A percentile compares a stretch with the other conserved stretches of the same genome.
Conservation (phyloP, 2,329 filamentous ascomycete genomes). For the Phialophora tarda region DNA sequence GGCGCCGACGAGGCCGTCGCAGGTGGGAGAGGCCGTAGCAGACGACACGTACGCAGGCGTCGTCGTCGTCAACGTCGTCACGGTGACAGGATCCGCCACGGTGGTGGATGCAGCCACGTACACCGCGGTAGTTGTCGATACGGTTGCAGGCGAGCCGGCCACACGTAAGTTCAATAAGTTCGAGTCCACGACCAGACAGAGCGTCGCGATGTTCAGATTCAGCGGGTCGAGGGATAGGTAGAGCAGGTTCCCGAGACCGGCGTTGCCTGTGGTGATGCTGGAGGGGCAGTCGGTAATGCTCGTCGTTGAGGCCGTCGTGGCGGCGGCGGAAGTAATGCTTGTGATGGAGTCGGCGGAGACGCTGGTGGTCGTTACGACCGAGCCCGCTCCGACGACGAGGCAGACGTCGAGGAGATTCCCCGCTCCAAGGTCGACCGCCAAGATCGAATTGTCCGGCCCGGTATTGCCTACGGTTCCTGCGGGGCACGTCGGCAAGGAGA, state of each 20-base stretch:
- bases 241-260: neutral
- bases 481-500: constrained; percentile 5
- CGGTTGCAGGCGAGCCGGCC: neutral
- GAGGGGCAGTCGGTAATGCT: constrained; percentile 4
- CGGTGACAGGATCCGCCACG: neutral
- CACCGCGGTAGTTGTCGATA: neutral
- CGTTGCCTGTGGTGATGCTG: constrained; percentile 2
- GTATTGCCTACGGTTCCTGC: constrained; percentile 1
- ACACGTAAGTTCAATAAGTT: neutral
- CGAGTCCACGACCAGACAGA: neutral
- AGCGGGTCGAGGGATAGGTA: constrained; percentile 1
- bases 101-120: neutral
- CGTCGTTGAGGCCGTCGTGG: neutral
- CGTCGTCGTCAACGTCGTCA: neutral
- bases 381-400: neutral
- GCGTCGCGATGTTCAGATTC: neutral
- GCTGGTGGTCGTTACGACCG: too few relatives aligned
- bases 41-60: neutral
- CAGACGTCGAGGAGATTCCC: constrained; percentile 6
- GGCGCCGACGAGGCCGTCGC: neutral
- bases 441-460: constrained; percentile 8
- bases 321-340: neutral
- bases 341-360: constrained; percentile 1
- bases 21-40: neutral
- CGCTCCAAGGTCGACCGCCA: neutral